phyloP scores from a whole-genome alignment of 192 early-diverging fungal species.

The Umbelopsis sp. region DNA sequence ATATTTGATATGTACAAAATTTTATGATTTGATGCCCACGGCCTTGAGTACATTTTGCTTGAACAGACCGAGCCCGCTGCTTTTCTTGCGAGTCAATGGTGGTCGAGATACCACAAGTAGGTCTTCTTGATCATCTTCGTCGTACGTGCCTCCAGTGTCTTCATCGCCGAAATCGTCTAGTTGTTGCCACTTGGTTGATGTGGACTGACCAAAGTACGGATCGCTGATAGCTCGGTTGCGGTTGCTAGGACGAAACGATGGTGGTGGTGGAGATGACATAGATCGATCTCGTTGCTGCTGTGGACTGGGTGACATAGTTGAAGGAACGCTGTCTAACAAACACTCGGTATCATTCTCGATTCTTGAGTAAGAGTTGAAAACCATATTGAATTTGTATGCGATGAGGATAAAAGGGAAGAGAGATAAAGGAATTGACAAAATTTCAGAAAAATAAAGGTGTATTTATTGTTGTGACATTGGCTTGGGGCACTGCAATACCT shows the following conservation, averaged over 20 bases:
- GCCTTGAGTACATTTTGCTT: constrained; percentile 11
- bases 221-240: constrained; percentile 1
- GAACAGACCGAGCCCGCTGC: not conserved
- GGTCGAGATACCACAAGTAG: not conserved
- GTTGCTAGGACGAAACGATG: not conserved
- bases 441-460: no score
- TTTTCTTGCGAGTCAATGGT: not conserved
- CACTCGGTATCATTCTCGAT: not conserved
- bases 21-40: not conserved
- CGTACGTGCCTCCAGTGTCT: not conserved
- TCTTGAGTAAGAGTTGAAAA: not conserved
- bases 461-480: no score
- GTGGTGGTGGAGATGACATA: not conserved
- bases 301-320: not conserved
- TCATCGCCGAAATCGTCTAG: not conserved
- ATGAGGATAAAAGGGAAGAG: not conserved
- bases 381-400: not conserved
- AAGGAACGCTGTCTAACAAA: constrained; percentile 9
- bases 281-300: constrained; percentile 1
- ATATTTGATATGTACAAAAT: not conserved
- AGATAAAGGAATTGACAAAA: not conserved
- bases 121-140: not conserved
- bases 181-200: not conserved
- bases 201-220: not conserved
- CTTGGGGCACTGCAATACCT: no score